Percentiles rank a stretch among this genome's conserved stretches.
Evolutionary conservation across 441 rosid genomes (phyloP).

Genomic region (Populus hybrid): DNA sequence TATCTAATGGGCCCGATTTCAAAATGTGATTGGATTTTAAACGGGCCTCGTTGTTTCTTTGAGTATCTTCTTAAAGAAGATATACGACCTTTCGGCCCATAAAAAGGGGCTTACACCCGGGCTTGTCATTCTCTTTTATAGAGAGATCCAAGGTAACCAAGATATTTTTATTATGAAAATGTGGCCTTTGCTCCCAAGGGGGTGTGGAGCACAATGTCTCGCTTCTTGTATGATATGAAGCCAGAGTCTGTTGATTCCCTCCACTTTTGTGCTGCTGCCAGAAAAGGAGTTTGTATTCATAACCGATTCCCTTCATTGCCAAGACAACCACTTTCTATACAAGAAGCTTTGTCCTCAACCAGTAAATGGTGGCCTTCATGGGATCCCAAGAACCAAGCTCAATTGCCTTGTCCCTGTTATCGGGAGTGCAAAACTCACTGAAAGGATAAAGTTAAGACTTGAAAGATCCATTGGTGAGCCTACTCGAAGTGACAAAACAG

Average conservation of each 20-base stretch:
- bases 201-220: slow-evolving; percentile 52
- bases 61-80: too few relatives aligned
- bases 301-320: slow-evolving; percentile 55
- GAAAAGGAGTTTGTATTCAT: slow-evolving; percentile 68
- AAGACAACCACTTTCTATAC: slow-evolving; percentile 43
- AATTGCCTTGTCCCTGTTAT: slow-evolving; percentile 28
- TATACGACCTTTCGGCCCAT: too few relatives aligned
- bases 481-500: slow-evolving; percentile 42
- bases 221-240: slow-evolving; percentile 44
- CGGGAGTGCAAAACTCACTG: slow-evolving; percentile 43
- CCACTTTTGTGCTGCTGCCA: slow-evolving; percentile 48
- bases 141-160: too few relatives aligned
- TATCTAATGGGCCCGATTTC: too few relatives aligned
- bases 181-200: slow-evolving; percentile 40
- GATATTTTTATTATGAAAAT: slow-evolving; percentile 59
- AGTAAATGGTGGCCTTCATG: slow-evolving; percentile 79
- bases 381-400: slow-evolving; percentile 71
- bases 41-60: too few relatives aligned
- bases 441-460: slow-evolving; percentile 41
- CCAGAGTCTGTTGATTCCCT: slow-evolving; percentile 63
- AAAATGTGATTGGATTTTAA: too few relatives aligned
- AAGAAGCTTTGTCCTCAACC: slow-evolving; percentile 49
- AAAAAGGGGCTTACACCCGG: too few relatives aligned
- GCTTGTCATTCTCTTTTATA: too few relatives aligned
- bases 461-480: slow-evolving; percentile 34